Evolutionary conservation across 495 filamentous ascomycete genomes (phyloP), one percentile per base, ranked within the genome.

Genomic region (Pyrenula massariospora): DNA sequence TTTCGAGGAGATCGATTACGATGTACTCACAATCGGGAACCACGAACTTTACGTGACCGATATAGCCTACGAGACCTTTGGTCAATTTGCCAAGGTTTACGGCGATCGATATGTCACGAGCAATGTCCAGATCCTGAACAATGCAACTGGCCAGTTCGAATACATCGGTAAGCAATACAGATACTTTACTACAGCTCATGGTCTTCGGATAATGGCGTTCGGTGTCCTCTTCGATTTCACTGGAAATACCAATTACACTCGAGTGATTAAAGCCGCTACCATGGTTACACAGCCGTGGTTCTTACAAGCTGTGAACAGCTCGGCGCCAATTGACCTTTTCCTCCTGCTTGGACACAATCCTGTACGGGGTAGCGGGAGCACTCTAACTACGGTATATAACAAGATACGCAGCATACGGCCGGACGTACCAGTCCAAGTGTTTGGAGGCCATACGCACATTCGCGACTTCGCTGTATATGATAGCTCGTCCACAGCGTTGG

Each of bases 1-100:
- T 23, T 73, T 74, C 51, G 65, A 71, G 56, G 69, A 70, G 25
- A 59, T 73, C 42, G 62, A 73, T 57, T 76, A 74, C 57, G 72
- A 74, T 59, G 42, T 76, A 19, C 60, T 74, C 21, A 68, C 71
- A 2, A 66, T 72, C 50, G 70, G 70, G 36, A 75, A 73, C 53
- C 71, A 75, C 42, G 72, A 72, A 58, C 57, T 72, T 22, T 68
- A 70, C 56, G 57, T 68, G 20, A 59, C 58, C 19, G 64, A 67
- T 36, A 63, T 68, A 47, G 63, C 66, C 2, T 70, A 67, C 54
- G 61, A 64, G 50, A 66, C 62, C 25, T 71, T 63, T 60, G 64
- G 57, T 36, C 61, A 67, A 19, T 68, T 75, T 25, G 56, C 63
- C n/a, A 64, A 64, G 21, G 59, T 67, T 3, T 73, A 70, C 54